Conservation (phyloP, 2,329 filamentous ascomycete species). For the Talaromyces sp. region DNA sequence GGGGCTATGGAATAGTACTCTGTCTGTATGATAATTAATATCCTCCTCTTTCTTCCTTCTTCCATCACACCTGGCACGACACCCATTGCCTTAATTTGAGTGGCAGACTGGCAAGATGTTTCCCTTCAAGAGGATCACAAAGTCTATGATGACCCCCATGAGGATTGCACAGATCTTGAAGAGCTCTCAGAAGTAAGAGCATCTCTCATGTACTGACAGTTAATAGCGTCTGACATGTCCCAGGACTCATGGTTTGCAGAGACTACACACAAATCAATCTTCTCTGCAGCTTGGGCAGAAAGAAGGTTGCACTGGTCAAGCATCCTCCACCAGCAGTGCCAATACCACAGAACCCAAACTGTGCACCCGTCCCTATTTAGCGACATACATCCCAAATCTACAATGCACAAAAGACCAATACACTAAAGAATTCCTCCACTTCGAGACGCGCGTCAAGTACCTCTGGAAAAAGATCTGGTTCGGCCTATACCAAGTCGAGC, state of each 20-base stretch:
- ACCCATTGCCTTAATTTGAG: not conserved
- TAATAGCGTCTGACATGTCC: not conserved
- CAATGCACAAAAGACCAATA: not conserved
- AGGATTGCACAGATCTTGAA: not conserved
- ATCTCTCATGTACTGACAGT: not conserved
- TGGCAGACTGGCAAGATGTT: not conserved
- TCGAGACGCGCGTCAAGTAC: not conserved
- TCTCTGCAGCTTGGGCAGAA: not conserved
- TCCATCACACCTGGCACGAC: not conserved
- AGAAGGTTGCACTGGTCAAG: not conserved
- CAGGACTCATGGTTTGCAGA: not conserved
- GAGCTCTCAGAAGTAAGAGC: not conserved
- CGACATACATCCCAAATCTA: not conserved
- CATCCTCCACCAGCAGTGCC: not conserved
- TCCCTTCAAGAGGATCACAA: constrained; percentile 1
- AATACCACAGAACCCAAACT: not conserved
- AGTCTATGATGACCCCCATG: not conserved
- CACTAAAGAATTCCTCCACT: constrained; percentile 4
- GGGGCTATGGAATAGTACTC: not conserved
- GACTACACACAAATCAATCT: not conserved
- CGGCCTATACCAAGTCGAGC: constrained; percentile 24
- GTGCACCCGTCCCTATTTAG: constrained; percentile 4
- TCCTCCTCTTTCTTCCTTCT: not conserved
- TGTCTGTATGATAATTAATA: no score
- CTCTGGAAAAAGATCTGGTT: constrained; percentile 24